Evolutionary conservation across 2,329 filamentous ascomycete species (phyloP).

Genomic region (Bipolaris zeicola): DNA sequence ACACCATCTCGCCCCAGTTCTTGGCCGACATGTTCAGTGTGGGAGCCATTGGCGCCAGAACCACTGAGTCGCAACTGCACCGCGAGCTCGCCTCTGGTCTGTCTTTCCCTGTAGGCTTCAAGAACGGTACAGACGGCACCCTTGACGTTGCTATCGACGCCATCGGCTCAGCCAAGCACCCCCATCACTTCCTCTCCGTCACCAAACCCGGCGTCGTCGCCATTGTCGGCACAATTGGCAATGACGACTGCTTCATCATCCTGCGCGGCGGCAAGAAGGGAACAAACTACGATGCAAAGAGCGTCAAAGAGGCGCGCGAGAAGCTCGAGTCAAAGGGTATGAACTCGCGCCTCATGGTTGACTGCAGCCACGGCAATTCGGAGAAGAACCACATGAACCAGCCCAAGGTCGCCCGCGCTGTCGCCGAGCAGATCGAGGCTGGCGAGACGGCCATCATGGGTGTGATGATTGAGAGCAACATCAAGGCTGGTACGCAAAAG

Average conservation of each 20-base stretch:
- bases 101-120: slow-evolving; percentile 98
- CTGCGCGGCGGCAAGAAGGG: slow-evolving; percentile 90
- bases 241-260: slow-evolving; percentile 97
- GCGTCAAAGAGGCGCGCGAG: slow-evolving; percentile 81
- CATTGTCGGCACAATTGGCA: slow-evolving; percentile 91
- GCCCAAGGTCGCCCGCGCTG: slow-evolving; percentile 81
- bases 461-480: slow-evolving; percentile 98
- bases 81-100: slow-evolving; percentile 91
- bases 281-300: slow-evolving; percentile 89
- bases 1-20: slow-evolving; percentile 98
- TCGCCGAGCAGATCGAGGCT: slow-evolving; percentile 82
- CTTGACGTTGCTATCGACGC: slow-evolving; percentile 91
- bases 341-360: slow-evolving; percentile 85
- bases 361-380: slow-evolving; percentile 97
- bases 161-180: slow-evolving; percentile 88
- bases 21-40: slow-evolving; percentile 89
- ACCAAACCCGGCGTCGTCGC: slow-evolving; percentile 95
- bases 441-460: slow-evolving; percentile 92
- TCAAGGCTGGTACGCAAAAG: slow-evolving; percentile 93
- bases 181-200: slow-evolving; percentile 95
- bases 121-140: slow-evolving; percentile 96
- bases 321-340: slow-evolving; percentile 76
- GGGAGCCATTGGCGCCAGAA: slow-evolving; percentile 92
- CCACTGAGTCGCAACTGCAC: slow-evolving; percentile 94
- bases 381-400: slow-evolving; percentile 97